Percentiles rank a stretch among this genome's conserved stretches.
Conservation (phyloP, 768 basidiomycete genomes). For the Krasilnikovozyma curviuscula region DNA sequence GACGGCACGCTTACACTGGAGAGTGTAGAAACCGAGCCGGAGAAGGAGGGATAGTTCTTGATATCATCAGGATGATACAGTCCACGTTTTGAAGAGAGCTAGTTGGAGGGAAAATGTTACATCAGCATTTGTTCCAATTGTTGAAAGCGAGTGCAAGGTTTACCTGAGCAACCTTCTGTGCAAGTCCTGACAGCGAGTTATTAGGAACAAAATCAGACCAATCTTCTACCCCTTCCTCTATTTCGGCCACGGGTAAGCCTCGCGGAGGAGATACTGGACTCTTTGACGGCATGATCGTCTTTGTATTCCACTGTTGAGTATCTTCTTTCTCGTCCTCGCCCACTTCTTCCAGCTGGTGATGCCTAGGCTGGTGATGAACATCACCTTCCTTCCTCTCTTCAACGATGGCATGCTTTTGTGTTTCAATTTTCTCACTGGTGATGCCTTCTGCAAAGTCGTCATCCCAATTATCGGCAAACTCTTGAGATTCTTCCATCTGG, state of each 20-base stretch:
- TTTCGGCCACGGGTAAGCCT: not conserved
- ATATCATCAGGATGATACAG: constrained; percentile 60
- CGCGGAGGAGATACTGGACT: constrained; percentile 8
- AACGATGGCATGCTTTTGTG: not conserved
- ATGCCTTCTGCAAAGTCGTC: constrained; percentile 93
- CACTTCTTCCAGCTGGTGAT: constrained; percentile 37
- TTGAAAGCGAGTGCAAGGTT: constrained; percentile 34
- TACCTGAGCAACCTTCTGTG: constrained; percentile 66
- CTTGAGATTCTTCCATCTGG: constrained; percentile 14
- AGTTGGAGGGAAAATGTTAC: not conserved
- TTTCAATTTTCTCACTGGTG: constrained; percentile 26
- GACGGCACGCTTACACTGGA: no score
- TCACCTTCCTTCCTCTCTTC: not conserved
- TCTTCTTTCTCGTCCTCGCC: constrained; percentile 18
- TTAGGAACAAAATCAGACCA: constrained; percentile 73
- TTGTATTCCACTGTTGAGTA: constrained; percentile 17
- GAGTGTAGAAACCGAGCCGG: no score
- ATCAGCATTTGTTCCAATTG: not conserved
- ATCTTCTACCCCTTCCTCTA: constrained; percentile 43
- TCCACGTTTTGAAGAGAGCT: constrained; percentile 15
- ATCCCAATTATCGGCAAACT: constrained; percentile 71
- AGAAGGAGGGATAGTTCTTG: no score
- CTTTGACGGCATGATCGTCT: constrained; percentile 20
- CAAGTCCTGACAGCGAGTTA: constrained; percentile 49
- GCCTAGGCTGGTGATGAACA: not conserved